Evolutionary conservation across 1,139 yeast species (phyloP), one percentile per base, ranked within the genome.

Genomic region (Taiozyma onychis): DNA sequence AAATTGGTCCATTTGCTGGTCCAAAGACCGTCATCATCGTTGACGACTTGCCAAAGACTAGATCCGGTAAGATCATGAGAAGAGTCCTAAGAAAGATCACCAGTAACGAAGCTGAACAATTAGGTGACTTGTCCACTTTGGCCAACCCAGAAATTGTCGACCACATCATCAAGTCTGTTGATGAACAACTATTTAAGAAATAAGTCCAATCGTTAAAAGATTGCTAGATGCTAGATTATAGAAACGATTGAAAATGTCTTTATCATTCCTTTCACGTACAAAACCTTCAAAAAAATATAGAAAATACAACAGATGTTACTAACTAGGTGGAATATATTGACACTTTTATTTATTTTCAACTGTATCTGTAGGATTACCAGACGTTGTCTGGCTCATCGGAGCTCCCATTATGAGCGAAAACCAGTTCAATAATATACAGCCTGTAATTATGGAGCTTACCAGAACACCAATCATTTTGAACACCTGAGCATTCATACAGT

Each of bases 11-110:
- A 51, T 93, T 93, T 72, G 99, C 99, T 44, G 96, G 98, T 52
- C 99, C 99, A 69, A 91, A 91, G 75, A 77, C 87, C 44, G 91
- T 91, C 51, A 81, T 91, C 56, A 75, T 90, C 56, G 97, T 93
- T 51, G 80, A 78, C 53, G 99, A 93, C 66, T 81, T 93, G 70
- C 99, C 99, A 71, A 91, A 90, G 81, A 93, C 99, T 37, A 83
- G 99, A 75, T 89, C 97, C 32, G 99, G 99, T 65, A 93, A 93
- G 80, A 91, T 93, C 69, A 91, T 93, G 96, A 87, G 99, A 79
- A 88, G 99, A 77, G 88, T 93, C 62, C 80, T 93, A 73, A 85
- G 99, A 76, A 93, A 93, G 77, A 77, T 93, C 55, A 83, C 93
- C 45, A 80, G 93, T 49, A 81, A 87, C 62, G 98, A 93, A 74